A percentile compares a stretch with the other conserved stretches of the same genome.
These are phyloP conservation scores for Nicotiana benthamiana DNA, from an alignment of 257 asterid genomes.

Conservation along the genomic window DNA sequence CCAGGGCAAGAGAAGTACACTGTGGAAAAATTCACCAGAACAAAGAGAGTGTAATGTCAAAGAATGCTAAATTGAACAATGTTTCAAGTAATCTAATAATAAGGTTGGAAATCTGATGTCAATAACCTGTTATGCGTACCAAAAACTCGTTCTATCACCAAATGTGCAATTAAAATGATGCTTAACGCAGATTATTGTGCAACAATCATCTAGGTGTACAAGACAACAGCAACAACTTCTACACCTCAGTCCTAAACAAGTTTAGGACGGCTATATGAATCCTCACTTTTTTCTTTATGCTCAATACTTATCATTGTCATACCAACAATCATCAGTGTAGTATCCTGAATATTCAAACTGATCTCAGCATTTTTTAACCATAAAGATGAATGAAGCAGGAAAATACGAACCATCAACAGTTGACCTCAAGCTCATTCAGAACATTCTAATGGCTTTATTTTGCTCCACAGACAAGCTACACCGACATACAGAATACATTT, in stretches of 20 bases:
- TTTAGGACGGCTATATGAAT: too few relatives aligned
- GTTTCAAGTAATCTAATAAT: not conserved
- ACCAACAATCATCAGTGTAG: not conserved
- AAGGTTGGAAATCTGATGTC: not conserved
- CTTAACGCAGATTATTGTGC: not conserved
- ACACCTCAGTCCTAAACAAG: too few relatives aligned
- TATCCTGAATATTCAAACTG: not conserved
- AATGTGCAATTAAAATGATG: not conserved
- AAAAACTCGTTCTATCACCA: not conserved
- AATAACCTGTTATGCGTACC: not conserved
- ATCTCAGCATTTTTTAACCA: not conserved
- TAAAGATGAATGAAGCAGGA: not conserved
- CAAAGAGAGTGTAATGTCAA: not conserved
- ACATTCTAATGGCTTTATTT: not conserved
- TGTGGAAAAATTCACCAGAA: not conserved
- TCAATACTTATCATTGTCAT: too few relatives aligned
- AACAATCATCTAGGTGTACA: not conserved
- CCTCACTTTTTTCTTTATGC: too few relatives aligned
- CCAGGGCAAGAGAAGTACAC: not conserved
- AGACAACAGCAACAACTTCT: too few relatives aligned
- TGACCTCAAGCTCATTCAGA: not conserved
- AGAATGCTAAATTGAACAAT: not conserved
- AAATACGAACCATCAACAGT: not conserved
- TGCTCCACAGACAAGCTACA: not conserved
- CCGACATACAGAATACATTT: not conserved